A percentile compares a stretch with the other conserved stretches of the same genome.
These are phyloP conservation scores for Mortierella sp. DNA, from an alignment of 371 early-diverging fungal genomes.

Conservation along the genomic window DNA sequence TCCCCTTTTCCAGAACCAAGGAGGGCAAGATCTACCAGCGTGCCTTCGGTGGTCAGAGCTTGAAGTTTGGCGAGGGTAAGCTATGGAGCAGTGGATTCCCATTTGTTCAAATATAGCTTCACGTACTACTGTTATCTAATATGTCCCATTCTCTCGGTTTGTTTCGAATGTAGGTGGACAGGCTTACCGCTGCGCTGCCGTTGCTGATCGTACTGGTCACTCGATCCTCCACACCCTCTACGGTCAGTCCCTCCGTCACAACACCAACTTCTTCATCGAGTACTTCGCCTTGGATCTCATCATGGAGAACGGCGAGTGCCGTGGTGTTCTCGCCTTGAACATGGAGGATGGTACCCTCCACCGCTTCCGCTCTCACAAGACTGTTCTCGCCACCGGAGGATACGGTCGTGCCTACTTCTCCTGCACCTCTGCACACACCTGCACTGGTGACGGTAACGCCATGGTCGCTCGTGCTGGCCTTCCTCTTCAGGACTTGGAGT, in stretches of 20 bases:
- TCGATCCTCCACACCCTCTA: conserved; percentile 97
- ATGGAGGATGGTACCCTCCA: conserved; percentile 98
- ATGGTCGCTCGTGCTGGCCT: conserved; percentile 93
- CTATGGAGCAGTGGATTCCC: neutral
- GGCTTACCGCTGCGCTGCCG: conserved; percentile 97
- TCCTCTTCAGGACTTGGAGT: conserved; percentile 96
- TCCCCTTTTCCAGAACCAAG: conserved; percentile 97
- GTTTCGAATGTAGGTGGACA: conserved; percentile 82
- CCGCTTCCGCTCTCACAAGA: conserved; percentile 97
- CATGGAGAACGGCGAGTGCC: conserved; percentile 98
- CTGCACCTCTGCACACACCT: conserved; percentile 98
- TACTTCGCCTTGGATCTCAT: conserved; percentile 98
- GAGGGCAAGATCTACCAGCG: conserved; percentile 98
- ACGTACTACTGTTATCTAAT: too few relatives aligned
- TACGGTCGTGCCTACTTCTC: conserved; percentile 99
- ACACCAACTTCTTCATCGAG: conserved; percentile 98
- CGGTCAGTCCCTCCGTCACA: conserved; percentile 94
- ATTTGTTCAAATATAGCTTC: neutral
- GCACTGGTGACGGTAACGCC: conserved; percentile 98
- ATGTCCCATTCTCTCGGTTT: too few relatives aligned
- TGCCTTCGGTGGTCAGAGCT: conserved; percentile 97
- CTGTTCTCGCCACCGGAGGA: conserved; percentile 98
- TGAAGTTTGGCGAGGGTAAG: conserved; percentile 92
- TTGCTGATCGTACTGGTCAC: conserved; percentile 99
- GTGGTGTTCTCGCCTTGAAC: conserved; percentile 95